A percentile compares a stretch with the other conserved stretches of the same genome.
These are phyloP conservation scores for Arthroderma uncinatum DNA, from an alignment of 2,329 filamentous ascomycete genomes.

Conservation along the genomic window DNA sequence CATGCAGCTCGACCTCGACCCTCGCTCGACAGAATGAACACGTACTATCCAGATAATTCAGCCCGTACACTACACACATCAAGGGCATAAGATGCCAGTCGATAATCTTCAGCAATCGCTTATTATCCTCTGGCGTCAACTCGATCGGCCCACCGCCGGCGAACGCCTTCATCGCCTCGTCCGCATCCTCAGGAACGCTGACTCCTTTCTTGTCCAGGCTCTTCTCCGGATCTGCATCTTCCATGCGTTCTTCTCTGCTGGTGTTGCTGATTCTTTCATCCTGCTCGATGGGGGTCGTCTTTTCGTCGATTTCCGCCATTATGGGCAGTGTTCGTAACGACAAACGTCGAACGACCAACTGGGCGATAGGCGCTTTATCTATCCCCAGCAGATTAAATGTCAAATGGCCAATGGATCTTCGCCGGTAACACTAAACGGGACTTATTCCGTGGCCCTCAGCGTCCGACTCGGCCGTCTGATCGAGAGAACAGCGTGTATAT, in stretches of 20 bases:
- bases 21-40: not conserved
- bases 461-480: no score
- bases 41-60: conserved; percentile 46
- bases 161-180: conserved; percentile 51
- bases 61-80: conserved; percentile 47
- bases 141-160: conserved; percentile 41
- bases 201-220: not conserved
- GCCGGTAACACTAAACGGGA: no score
- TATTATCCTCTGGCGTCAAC: conserved; percentile 47
- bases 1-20: conserved; percentile 20
- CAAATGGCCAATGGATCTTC: no score
- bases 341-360: not conserved
- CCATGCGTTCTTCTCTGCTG: not conserved
- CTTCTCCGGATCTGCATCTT: not conserved
- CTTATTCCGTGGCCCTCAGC: not conserved
- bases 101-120: conserved; percentile 48
- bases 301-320: not conserved
- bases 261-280: not conserved
- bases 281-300: not conserved
- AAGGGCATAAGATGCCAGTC: conserved; percentile 53
- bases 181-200: conserved; percentile 45
- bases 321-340: not conserved
- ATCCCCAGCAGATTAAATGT: no score
- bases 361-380: not conserved
- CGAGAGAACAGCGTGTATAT: no score